These are phyloP conservation scores for Darksidea phi DNA, from an alignment of 495 filamentous ascomycete species.

Conservation along the genomic window DNA sequence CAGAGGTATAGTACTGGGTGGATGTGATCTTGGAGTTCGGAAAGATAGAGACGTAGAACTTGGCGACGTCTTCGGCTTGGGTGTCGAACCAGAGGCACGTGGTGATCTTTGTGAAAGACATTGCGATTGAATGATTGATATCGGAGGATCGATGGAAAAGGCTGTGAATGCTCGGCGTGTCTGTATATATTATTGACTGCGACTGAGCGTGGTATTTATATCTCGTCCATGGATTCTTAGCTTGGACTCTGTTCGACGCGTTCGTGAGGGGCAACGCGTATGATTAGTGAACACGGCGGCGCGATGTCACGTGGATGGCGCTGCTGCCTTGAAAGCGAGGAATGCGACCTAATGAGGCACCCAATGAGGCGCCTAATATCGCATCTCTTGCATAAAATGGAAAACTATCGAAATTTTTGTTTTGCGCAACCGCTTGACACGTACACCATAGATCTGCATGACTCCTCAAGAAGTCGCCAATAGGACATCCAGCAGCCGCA, in stretches of 20 bases:
- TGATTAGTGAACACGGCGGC: conserved; percentile 14
- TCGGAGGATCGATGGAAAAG: not conserved
- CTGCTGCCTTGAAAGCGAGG: conserved; percentile 12
- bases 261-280: not conserved
- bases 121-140: not conserved
- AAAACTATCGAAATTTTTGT: too few species aligned
- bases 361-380: too few species aligned
- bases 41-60: conserved; percentile 46
- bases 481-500: too few species aligned
- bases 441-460: too few species aligned
- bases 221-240: not conserved
- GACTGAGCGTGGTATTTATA: not conserved
- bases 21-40: conserved; percentile 24
- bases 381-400: too few species aligned
- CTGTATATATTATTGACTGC: too few species aligned
- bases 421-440: too few species aligned
- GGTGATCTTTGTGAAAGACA: conserved; percentile 29
- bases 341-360: too few species aligned
- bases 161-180: not conserved
- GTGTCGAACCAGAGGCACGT: conserved; percentile 48
- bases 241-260: not conserved
- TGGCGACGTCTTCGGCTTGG: conserved; percentile 44
- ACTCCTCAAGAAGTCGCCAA: too few species aligned
- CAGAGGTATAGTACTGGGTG: conserved; percentile 22
- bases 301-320: conserved; percentile 22